Base-by-base conservation (phyloP, 768 basidiomycete species). In the Suillus americanus region DNA sequence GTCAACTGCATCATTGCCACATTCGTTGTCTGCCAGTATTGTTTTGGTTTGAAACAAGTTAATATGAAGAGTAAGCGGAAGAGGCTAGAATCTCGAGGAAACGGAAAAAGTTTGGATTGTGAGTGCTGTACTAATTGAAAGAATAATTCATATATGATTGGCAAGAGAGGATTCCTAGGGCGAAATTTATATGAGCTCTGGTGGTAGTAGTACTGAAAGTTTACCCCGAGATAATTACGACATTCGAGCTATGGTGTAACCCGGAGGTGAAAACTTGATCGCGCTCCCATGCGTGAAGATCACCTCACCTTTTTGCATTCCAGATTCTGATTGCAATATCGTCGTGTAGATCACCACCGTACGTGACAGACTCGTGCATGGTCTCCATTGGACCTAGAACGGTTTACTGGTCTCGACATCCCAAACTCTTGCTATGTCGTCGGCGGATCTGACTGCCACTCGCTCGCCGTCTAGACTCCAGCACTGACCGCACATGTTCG, bases 1-100 rank as follows among this genome's bases (percentile, higher is more conserved):
- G 90, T 92, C 62, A 93, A 76, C 69, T 86, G 79, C 91, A 93
- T 93, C 66, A 67, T 72, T 50, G 59, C 6, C 46, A 12, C 43
- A 53, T 51, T 57, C 14, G n/a, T 5, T 40, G n/a, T 40, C 38
- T 57, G 3, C 25, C 25, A 57, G 56, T 28, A 23, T 55, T 4
- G 5, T 18, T 23, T 3, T 8, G 13, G 12, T 7, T 55, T 13
- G 20, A 13, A 33, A 54, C 33, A 8, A n/a, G 53, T 54, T 20
- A 35, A 50, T 16, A 14, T 50, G 10, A 56, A 20, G 10, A 10
- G 53, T 10, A 18, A 25, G 37, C n/a, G 35, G 13, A 23, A 25
- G 28, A 30, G 28, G 37, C 14, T 23, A 14, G 35, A 37, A 0
- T 7, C 55, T 30, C 18, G 18, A 40, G 16, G 38, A 2, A 57